Conservation (phyloP, 768 basidiomycete species). For the Psilocybe tampanensis region DNA sequence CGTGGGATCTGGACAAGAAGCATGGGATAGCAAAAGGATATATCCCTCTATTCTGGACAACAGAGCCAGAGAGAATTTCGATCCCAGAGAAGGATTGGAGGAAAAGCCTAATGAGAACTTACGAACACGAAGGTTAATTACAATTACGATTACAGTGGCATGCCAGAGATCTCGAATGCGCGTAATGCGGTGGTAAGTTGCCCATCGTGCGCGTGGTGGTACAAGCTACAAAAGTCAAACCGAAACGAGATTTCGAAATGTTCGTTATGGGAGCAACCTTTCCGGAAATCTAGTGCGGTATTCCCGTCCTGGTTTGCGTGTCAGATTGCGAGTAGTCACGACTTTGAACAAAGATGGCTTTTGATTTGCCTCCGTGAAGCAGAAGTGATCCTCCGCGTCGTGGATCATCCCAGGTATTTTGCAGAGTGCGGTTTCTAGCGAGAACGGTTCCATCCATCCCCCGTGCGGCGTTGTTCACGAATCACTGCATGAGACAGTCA, state of each 20-base stretch:
- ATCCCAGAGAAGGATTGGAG: conserved; percentile 2
- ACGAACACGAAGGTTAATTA: not conserved
- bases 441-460: not conserved
- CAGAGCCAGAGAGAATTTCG: conserved; percentile 2
- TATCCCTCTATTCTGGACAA: not conserved
- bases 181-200: not conserved
- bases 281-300: not conserved
- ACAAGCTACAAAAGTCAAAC: too few relatives aligned
- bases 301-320: too few relatives aligned
- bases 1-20: conserved; percentile 16
- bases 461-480: not conserved
- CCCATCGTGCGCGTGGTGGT: too few relatives aligned
- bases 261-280: too few relatives aligned
- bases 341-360: conserved; percentile 1
- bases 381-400: conserved; percentile 20
- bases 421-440: not conserved
- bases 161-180: conserved; percentile 2
- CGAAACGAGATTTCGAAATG: too few relatives aligned
- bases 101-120: not conserved
- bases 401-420: conserved; percentile 21
- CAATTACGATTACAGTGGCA: not conserved
- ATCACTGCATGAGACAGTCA: not conserved
- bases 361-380: conserved; percentile 6
- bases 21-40: not conserved
- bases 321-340: not conserved